Percentiles rank a stretch among this genome's conserved stretches.
Evolutionary conservation across 371 early-diverging fungal species (phyloP).

Genomic region (Rhizomucor pusillus): DNA sequence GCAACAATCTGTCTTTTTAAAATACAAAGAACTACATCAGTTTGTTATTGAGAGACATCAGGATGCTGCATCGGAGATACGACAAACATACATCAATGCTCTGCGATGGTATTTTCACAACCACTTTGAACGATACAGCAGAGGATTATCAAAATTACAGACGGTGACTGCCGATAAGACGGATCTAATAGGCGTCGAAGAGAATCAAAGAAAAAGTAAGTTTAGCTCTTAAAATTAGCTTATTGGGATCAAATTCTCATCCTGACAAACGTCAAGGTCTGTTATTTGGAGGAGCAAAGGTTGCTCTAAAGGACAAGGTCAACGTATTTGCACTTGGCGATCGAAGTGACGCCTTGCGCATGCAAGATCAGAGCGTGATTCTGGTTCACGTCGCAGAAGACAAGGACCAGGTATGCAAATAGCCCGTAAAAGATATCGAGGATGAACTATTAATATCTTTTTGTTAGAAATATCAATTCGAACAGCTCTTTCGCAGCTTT

Average conservation of each 20-base stretch:
- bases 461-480: slow-evolving; percentile 66
- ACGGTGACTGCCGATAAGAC: slow-evolving; percentile 72
- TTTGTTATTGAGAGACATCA: slow-evolving; percentile 85
- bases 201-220: slow-evolving; percentile 59
- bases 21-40: slow-evolving; percentile 83
- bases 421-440: not conserved
- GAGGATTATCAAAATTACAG: slow-evolving; percentile 74
- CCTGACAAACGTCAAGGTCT: slow-evolving; percentile 41
- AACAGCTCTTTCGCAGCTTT: slow-evolving; percentile 81
- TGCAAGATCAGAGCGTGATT: slow-evolving; percentile 76
- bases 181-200: slow-evolving; percentile 85
- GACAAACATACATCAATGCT: slow-evolving; percentile 79
- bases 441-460: not conserved
- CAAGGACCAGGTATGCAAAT: slow-evolving; percentile 54
- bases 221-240: too few relatives aligned
- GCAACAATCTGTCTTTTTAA: slow-evolving; percentile 85
- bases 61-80: slow-evolving; percentile 88
- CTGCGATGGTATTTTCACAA: slow-evolving; percentile 82
- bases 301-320: slow-evolving; percentile 64
- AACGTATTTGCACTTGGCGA: slow-evolving; percentile 76
- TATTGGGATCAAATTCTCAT: not conserved
- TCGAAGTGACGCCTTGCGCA: slow-evolving; percentile 65
- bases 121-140: slow-evolving; percentile 85
- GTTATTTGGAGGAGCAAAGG: slow-evolving; percentile 58
- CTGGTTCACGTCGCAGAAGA: slow-evolving; percentile 81